Evolutionary conservation across 768 basidiomycete species (phyloP).

Genomic region (Candolleomyces eurysporus): DNA sequence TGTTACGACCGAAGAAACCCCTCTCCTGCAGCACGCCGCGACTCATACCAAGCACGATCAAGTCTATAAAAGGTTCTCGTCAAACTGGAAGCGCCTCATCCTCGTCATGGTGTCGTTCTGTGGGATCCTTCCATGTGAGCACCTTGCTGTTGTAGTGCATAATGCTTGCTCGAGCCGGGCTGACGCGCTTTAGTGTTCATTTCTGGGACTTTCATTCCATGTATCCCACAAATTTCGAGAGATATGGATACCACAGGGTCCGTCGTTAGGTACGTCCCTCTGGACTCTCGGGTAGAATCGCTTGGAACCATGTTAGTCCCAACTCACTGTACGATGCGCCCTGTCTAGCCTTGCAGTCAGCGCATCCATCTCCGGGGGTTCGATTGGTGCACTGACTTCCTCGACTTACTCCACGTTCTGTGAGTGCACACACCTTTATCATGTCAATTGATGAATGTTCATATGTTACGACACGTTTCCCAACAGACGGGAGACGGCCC

Average conservation of each 20-base stretch:
- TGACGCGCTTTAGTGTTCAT: constrained; percentile 53
- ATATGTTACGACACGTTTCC: not conserved
- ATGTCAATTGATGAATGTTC: not conserved
- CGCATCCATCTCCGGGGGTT: constrained; percentile 30
- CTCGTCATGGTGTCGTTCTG: constrained; percentile 49
- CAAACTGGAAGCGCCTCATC: constrained; percentile 42
- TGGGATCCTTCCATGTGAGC: constrained; percentile 54
- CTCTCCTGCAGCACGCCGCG: no score
- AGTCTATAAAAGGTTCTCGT: constrained; percentile 48
- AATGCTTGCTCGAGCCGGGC: not conserved
- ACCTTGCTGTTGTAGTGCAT: not conserved
- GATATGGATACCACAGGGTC: constrained; percentile 59
- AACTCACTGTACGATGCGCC: not conserved
- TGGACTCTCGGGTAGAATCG: not conserved
- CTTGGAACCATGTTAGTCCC: not conserved
- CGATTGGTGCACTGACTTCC: constrained; percentile 30
- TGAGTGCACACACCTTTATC: constrained; percentile 13
- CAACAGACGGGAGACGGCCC: constrained; percentile 60
- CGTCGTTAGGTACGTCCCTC: constrained; percentile 48
- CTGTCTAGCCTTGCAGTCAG: constrained; percentile 33
- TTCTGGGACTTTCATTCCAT: constrained; percentile 67
- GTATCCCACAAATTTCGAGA: constrained; percentile 68
- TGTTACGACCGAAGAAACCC: no score
- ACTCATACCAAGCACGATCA: constrained; percentile 2
- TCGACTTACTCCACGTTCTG: constrained; percentile 40